Evolutionary conservation across 192 early-diverging fungal species (phyloP).

Genomic region (Podila horticola): DNA sequence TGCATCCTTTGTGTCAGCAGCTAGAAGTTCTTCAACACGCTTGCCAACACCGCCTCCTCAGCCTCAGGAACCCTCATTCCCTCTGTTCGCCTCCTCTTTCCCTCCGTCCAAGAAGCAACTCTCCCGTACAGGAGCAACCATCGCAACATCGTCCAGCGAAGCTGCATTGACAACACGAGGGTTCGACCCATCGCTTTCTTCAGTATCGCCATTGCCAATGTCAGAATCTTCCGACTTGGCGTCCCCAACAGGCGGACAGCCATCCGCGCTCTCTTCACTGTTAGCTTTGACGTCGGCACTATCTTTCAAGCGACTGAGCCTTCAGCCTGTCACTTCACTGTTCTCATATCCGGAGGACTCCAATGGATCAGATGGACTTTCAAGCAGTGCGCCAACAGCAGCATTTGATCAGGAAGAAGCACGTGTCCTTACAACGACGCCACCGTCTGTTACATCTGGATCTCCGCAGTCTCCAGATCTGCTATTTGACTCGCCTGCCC

Average conservation of each 20-base stretch:
- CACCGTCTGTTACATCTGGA: neutral
- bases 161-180: neutral
- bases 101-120: neutral
- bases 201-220: neutral
- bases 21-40: constrained; percentile 1
- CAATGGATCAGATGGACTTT: constrained; percentile 13
- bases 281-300: constrained; percentile 23
- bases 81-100: neutral
- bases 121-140: neutral
- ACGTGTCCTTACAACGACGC: neutral
- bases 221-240: neutral
- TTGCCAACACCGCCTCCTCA: constrained; percentile 16
- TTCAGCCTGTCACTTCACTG: constrained; percentile 15
- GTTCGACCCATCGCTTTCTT: neutral
- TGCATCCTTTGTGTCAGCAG: constrained; percentile 5
- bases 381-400: neutral
- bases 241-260: neutral
- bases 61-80: neutral
- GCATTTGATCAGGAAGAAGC: neutral
- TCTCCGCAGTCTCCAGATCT: neutral
- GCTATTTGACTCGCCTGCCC: neutral
- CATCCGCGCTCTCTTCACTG: constrained; percentile 28
- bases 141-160: neutral
- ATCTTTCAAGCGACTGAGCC: constrained; percentile 30
- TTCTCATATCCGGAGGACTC: constrained; percentile 28